Evolutionary conservation across 1,284 basidiomycete genomes (phyloP).

Genomic region (Violaceomyces palustris): DNA sequence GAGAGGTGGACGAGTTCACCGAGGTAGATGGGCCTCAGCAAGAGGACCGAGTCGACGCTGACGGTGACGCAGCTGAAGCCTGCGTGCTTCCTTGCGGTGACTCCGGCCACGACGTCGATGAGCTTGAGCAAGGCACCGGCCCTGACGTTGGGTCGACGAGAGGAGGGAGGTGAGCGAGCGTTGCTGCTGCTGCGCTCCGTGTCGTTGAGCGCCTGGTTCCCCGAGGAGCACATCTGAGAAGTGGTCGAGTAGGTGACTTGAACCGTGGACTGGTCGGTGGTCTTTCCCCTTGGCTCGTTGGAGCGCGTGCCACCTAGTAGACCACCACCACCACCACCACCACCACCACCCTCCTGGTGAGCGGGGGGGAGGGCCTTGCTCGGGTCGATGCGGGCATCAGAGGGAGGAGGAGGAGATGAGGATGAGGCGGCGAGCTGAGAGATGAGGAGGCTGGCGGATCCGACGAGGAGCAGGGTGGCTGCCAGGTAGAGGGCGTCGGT

Average conservation of each 20-base stretch:
- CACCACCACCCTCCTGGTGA: no score
- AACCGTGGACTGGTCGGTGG: conserved; percentile 26
- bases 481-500: no score
- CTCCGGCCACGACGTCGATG: conserved; percentile 54
- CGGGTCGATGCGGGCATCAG: no score
- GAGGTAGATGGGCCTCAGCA: conserved; percentile 44
- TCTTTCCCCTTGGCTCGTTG: no score
- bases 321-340: no score
- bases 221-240: conserved; percentile 23
- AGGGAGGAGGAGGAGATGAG: no score
- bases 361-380: no score
- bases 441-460: no score
- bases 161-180: not conserved
- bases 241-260: conserved; percentile 37
- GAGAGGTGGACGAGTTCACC: conserved; percentile 48
- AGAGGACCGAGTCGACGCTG: conserved; percentile 49
- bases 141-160: conserved; percentile 24
- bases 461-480: no score
- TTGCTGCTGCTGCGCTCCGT: not conserved
- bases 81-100: conserved; percentile 53
- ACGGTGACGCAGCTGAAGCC: conserved; percentile 52
- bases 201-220: conserved; percentile 1
- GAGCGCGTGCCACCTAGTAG: no score
- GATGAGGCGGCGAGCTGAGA: no score
- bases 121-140: conserved; percentile 54